Conservation (phyloP, 108 stramenopile genomes). For the Cyclostephanos invisitatus region DNA sequence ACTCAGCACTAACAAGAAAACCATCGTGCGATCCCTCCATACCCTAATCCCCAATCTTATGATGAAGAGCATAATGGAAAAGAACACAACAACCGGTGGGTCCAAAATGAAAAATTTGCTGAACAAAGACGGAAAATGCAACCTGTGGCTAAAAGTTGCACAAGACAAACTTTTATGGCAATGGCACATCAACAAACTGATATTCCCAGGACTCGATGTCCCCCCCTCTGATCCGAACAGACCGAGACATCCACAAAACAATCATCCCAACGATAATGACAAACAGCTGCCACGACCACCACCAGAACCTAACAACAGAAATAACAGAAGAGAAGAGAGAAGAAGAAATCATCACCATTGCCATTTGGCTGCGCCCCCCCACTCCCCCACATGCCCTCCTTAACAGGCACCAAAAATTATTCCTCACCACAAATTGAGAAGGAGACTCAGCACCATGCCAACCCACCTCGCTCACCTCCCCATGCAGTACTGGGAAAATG, state of each 20-base stretch:
- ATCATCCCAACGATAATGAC: background rate
- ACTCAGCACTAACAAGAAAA: slow-evolving; percentile 17
- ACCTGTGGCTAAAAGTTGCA: background rate
- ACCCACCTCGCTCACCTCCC: no score
- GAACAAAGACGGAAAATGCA: background rate
- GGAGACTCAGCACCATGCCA: no score
- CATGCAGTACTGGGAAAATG: no score
- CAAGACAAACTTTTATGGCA: background rate
- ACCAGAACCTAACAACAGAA: background rate
- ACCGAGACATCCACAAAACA: background rate
- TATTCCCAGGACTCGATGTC: background rate
- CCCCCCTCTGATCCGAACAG: background rate
- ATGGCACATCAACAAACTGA: background rate
- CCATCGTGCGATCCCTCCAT: slow-evolving; percentile 12
- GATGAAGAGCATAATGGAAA: background rate
- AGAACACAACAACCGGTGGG: background rate
- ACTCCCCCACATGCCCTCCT: background rate
- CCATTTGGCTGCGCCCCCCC: background rate
- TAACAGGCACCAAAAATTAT: background rate
- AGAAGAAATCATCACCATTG: background rate
- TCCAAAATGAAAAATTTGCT: background rate
- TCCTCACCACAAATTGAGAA: background rate
- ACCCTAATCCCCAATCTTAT: background rate
- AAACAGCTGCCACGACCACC: background rate
- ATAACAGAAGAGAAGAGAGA: no score